Evolutionary conservation across 345 rosid species (phyloP).

Genomic region (Pugionium cornutum): DNA sequence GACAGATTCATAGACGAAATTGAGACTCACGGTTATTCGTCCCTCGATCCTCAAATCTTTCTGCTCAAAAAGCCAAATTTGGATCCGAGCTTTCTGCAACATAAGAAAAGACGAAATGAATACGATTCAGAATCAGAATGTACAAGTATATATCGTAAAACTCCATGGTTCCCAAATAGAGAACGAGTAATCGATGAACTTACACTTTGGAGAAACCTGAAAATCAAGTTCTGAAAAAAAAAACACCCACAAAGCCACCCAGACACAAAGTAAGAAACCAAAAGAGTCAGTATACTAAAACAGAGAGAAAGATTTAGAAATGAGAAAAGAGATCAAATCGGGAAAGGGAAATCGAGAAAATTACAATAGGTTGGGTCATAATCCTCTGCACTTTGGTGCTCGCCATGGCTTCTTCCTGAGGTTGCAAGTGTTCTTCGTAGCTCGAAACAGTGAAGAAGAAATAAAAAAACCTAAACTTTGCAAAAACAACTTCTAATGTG

Average conservation of each 20-base stretch:
- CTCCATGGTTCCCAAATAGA: not conserved
- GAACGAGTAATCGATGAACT: conserved; percentile 23
- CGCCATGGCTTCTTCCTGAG: conserved; percentile 50
- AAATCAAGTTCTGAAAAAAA: conserved; percentile 66
- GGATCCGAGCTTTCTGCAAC: conserved; percentile 79
- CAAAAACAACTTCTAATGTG: not conserved
- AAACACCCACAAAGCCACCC: not conserved
- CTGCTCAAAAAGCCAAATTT: conserved; percentile 93
- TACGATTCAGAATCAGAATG: not conserved
- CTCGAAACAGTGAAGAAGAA: conserved; percentile 11
- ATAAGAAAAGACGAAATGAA: not conserved
- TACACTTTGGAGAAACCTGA: conserved; percentile 91
- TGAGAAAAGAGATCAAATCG: not conserved
- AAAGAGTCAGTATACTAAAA: conserved; percentile 17
- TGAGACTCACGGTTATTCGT: conserved; percentile 33
- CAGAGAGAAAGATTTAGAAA: not conserved
- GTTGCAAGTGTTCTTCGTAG: not conserved
- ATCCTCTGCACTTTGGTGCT: conserved; percentile 77
- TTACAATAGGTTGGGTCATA: conserved; percentile 75
- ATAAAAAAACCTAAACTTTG: conserved; percentile 30
- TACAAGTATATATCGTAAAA: not conserved
- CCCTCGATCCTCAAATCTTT: conserved; percentile 85
- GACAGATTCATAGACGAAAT: not conserved
- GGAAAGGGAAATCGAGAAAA: not conserved
- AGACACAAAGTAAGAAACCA: not conserved